phyloP scores from a whole-genome alignment of 2,329 filamentous ascomycete species.

The Didymella exigua region DNA sequence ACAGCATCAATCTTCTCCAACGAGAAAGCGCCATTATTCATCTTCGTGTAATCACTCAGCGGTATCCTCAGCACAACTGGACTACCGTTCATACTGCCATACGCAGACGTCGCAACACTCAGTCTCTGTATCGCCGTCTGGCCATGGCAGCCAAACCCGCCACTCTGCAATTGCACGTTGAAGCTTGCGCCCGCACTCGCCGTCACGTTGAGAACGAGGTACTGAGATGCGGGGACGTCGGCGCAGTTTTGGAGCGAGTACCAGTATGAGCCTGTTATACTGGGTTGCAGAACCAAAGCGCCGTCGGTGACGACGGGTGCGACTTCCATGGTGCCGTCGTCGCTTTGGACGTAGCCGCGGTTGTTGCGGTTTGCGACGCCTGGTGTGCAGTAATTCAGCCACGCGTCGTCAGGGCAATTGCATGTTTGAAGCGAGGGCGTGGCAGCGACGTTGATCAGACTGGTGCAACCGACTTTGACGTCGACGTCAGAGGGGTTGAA shows the following conservation, averaged over 20 bases:
- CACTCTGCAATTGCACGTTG: constrained; percentile 17
- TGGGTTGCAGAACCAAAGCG: constrained; percentile 7
- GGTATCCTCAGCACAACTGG: constrained; percentile 10
- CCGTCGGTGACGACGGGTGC: constrained; percentile 4
- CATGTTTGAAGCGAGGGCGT: neutral
- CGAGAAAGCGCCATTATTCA: constrained; percentile 1
- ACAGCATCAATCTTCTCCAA: constrained; percentile 3
- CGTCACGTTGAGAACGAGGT: constrained; percentile 12
- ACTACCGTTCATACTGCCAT: constrained; percentile 11
- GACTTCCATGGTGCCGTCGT: constrained; percentile 13
- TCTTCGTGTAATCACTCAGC: constrained; percentile 5
- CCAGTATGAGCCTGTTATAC: constrained; percentile 11
- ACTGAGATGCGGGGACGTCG: constrained; percentile 3
- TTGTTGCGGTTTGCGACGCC: constrained; percentile 8
- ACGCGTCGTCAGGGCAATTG: constrained; percentile 8
- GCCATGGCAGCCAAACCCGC: neutral
- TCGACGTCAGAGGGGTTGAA: constrained; percentile 6
- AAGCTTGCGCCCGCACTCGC: constrained; percentile 11
- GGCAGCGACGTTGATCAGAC: neutral
- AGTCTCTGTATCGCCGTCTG: neutral
- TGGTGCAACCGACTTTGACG: constrained; percentile 13
- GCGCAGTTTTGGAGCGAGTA: constrained; percentile 12
- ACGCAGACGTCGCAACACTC: constrained; percentile 1
- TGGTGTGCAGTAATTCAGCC: constrained; percentile 16
- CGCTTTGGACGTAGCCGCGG: constrained; percentile 8